These are phyloP conservation scores for Dryas octopetala DNA, from an alignment of 306 rosid species.

Conservation along the genomic window DNA sequence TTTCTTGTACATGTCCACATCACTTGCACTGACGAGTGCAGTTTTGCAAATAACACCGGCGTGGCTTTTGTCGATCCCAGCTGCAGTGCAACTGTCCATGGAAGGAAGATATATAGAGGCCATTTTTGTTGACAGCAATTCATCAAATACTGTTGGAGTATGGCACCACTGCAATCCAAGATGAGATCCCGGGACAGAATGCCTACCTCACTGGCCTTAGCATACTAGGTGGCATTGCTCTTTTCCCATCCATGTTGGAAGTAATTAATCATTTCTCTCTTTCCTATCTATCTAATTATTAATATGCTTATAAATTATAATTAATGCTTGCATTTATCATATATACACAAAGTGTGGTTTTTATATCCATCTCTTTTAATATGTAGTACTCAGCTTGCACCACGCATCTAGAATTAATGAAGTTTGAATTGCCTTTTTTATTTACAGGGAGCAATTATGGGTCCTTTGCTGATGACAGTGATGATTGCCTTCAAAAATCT, in stretches of 20 bases:
- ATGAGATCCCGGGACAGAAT: constrained; percentile 45
- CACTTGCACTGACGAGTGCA: constrained; percentile 37
- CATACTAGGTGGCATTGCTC: constrained; percentile 44
- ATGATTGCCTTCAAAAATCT: constrained; percentile 40
- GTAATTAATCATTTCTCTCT: constrained; percentile 7
- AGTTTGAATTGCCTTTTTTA: too few species aligned
- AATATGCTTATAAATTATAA: background rate
- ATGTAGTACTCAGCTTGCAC: too few species aligned
- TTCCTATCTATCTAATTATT: background rate
- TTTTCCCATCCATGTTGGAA: constrained; percentile 38
- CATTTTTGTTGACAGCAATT: constrained; percentile 23
- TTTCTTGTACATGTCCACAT: constrained; percentile 38
- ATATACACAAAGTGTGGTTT: too few species aligned
- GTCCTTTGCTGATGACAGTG: constrained; percentile 43
- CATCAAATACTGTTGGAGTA: constrained; percentile 41
- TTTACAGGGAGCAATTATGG: constrained; percentile 41
- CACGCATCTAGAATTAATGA: too few species aligned
- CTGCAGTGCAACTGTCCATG: constrained; percentile 34
- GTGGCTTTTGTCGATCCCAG: constrained; percentile 34
- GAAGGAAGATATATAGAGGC: constrained; percentile 38
- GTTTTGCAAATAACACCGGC: constrained; percentile 33
- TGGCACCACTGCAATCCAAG: constrained; percentile 39
- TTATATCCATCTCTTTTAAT: too few species aligned
- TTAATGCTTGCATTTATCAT: too few species aligned
- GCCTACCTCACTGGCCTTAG: constrained; percentile 44